Evolutionary conservation across 768 basidiomycete genomes (phyloP).

Genomic region (Mycena galopus): DNA sequence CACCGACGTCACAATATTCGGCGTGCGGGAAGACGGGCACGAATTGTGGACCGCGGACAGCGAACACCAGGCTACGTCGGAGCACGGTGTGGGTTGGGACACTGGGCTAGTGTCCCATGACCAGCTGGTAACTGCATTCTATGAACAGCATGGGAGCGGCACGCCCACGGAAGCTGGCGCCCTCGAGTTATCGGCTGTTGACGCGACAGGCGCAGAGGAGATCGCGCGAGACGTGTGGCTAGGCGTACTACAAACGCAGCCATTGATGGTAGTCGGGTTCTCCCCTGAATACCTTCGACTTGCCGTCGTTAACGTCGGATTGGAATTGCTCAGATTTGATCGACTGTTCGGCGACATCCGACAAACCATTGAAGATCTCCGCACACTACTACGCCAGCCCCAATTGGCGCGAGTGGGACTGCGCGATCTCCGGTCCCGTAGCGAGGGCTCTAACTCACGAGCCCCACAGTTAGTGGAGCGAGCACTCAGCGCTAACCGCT

Average conservation of each 20-base stretch:
- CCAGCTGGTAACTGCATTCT: too few relatives aligned
- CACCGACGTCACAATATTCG: background rate
- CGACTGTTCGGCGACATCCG: background rate
- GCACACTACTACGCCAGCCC: background rate
- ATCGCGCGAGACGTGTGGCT: background rate
- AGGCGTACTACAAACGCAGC: background rate
- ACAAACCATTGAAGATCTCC: background rate
- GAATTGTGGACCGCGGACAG: background rate
- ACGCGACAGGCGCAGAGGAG: background rate
- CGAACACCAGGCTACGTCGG: background rate
- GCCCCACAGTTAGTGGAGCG: background rate
- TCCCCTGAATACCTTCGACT: background rate
- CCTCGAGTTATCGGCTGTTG: background rate
- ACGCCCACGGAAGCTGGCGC: rapidly evolving
- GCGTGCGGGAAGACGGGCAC: background rate
- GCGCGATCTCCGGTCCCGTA: background rate
- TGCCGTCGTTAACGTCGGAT: background rate
- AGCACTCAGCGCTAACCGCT: background rate
- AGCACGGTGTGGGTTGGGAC: background rate
- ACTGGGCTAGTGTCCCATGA: background rate
- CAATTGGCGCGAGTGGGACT: background rate
- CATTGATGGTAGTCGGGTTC: background rate
- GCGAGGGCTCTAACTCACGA: background rate
- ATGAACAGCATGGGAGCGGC: background rate
- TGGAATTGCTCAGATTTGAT: background rate